Evolutionary conservation across 495 filamentous ascomycete genomes (phyloP), one percentile per base, ranked within the genome.

Genomic region (Poronia punctata): DNA sequence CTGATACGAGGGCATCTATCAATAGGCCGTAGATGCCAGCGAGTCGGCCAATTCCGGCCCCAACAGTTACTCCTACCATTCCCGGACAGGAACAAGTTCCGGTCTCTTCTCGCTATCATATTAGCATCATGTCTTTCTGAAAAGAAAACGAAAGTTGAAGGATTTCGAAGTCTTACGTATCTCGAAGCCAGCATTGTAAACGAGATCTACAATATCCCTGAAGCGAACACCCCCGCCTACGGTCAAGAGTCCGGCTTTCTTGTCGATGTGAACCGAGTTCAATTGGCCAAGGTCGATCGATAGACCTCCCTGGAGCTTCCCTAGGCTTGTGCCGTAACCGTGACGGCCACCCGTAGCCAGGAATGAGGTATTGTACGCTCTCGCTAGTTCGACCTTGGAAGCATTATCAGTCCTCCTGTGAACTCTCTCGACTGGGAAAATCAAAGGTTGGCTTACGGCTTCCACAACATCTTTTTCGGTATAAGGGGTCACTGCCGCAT

Each of bases 41-140:
- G 11, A 52, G 44, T 14, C 35, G 43, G n/a, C 66, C 64, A 7
- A 66, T 37, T 14, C 65, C 66, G 12, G 46, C 68, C 22, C 67
- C 68, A 16, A 72, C 46, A 11, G 60, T 56, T 6, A 54, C 56
- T 4, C 63, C 62, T 34, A 61, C 27, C 15, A 61, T 35, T 14
- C 64, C 63, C 8, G 61, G 53, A 39, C 57, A 62, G 18, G n/a
- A n/a, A n/a, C n/a, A n/a, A n/a, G n/a, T n/a, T n/a, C n/a, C n/a
- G n/a, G n/a, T n/a, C n/a, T n/a, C n/a, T n/a, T n/a, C n/a, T n/a
- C n/a, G n/a, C n/a, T n/a, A n/a, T n/a, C n/a, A n/a, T n/a, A n/a
- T 11, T 20, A 16, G 11, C 3, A 23, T 12, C 17, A 3, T 8
- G n/a, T n/a, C n/a, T n/a, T n/a, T 4, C 4, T 3, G 16, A 6